These are phyloP conservation scores for Russula virescens DNA, from an alignment of 768 basidiomycete species.

Conservation along the genomic window DNA sequence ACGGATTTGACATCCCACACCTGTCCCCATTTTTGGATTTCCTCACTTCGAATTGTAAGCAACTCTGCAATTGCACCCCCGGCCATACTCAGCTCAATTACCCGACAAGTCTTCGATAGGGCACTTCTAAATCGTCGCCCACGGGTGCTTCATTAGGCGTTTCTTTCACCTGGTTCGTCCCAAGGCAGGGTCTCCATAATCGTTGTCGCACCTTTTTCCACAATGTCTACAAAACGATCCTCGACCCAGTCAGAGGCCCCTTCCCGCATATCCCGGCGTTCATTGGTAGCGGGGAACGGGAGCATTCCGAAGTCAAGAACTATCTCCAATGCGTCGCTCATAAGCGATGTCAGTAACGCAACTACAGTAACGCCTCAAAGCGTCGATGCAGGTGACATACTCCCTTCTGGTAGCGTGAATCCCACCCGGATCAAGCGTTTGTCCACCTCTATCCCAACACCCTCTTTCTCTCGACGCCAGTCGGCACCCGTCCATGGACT, in stretches of 20 bases:
- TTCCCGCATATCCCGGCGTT: constrained; percentile 46
- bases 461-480: constrained; percentile 25
- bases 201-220: not conserved
- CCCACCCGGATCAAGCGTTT: constrained; percentile 38
- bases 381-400: constrained; percentile 21
- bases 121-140: not conserved
- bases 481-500: constrained; percentile 23
- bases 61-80: not conserved
- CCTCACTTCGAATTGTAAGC: not conserved
- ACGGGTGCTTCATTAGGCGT: not conserved
- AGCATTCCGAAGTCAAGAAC: constrained; percentile 47
- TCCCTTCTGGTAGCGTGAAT: constrained; percentile 28
- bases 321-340: constrained; percentile 44
- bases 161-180: not conserved
- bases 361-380: constrained; percentile 40
- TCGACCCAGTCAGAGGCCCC: constrained; percentile 48
- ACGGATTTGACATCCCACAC: not conserved
- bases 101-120: not conserved
- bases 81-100: not conserved
- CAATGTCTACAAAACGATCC: constrained; percentile 18
- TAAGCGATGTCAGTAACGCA: constrained; percentile 37
- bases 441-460: constrained; percentile 26
- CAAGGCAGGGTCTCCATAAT: not conserved
- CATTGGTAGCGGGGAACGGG: constrained; percentile 36
- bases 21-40: not conserved